Base-by-base conservation (phyloP, 768 basidiomycete species). In the Lentinus tigrinus region DNA sequence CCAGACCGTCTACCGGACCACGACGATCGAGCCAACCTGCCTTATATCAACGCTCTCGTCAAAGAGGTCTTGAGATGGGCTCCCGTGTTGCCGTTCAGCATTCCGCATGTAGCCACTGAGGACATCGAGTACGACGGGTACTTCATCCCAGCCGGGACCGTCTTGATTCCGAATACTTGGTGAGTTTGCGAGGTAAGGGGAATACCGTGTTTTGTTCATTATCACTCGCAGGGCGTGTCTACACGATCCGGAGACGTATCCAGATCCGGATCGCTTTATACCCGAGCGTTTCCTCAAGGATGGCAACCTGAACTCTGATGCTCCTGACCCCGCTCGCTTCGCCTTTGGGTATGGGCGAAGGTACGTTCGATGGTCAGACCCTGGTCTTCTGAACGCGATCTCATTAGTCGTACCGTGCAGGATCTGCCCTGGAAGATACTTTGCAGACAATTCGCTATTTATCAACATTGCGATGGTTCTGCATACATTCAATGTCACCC, bases 41-140 rank as follows among this genome's bases (percentile, higher is more conserved):
- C 62, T 3, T 65, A 58, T 37, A 51, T 65, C 14, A 42, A 54
- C 19, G 58, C 58, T 17, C 34, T 63, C 26, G 48, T 65, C n/a
- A 57, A 63, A 31, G 64, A 65, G 37, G 37, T 37, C 7, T 40
- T 55, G 46, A 48, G 62, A 19, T 63, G 61, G 54, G 56, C 47
- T 37, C 42, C 52, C 21, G 47, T 57, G 6, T 43, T 62, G 9
- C 52, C 61, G 36, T 26, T 62, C 21, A 48, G 52, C n/a, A 23
- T 62, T 16, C 55, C 60, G 1, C 78, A 79, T 60, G 59, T 65
- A n/a, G 71, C 67, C 47, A 72, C 67, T 1, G 62, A 74, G 39
- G 76, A 78, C 57, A 74, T 75, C 63, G 75, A 72, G 3, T 77
- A 77, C 56, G 63, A 66, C 3, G 76, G 74, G 4, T 62, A 73